A percentile compares a stretch with the other conserved stretches of the same genome.
Evolutionary conservation across 2,329 filamentous ascomycete species (phyloP).

Genomic region (Neonectria magnoliae): DNA sequence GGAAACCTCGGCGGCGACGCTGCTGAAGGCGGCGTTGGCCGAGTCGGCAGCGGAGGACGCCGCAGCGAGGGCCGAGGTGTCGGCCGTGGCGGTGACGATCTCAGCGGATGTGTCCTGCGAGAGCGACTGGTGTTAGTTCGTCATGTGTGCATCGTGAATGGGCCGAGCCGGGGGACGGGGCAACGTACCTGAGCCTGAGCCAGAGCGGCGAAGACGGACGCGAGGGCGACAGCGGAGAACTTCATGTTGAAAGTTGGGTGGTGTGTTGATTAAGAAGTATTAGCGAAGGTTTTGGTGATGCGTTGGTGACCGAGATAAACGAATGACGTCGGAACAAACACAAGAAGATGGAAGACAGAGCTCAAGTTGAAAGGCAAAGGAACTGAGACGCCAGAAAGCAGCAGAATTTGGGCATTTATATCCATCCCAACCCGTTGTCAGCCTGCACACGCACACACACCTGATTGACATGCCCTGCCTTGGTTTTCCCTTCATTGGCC

Average conservation of each 20-base stretch:
- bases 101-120: neutral
- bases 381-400: neutral
- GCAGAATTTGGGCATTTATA: neutral
- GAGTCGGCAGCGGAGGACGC: neutral
- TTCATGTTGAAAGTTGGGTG: neutral
- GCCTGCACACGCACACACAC: too few species aligned
- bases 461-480: neutral
- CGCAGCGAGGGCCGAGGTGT: neutral
- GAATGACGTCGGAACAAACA: neutral
- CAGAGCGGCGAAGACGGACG: neutral
- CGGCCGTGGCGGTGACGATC: neutral
- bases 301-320: neutral
- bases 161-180: too few species aligned
- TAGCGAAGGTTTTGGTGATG: neutral
- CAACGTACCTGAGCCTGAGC: neutral
- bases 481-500: neutral
- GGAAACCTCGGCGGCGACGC: neutral
- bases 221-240: neutral
- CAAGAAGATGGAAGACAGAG: neutral
- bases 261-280: neutral
- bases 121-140: neutral
- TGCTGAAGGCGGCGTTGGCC: neutral
- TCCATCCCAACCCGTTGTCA: neutral
- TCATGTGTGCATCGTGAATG: neutral
- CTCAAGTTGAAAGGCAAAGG: neutral